Conservation (phyloP, 768 basidiomycete genomes). For the Serpula lacrymans region DNA sequence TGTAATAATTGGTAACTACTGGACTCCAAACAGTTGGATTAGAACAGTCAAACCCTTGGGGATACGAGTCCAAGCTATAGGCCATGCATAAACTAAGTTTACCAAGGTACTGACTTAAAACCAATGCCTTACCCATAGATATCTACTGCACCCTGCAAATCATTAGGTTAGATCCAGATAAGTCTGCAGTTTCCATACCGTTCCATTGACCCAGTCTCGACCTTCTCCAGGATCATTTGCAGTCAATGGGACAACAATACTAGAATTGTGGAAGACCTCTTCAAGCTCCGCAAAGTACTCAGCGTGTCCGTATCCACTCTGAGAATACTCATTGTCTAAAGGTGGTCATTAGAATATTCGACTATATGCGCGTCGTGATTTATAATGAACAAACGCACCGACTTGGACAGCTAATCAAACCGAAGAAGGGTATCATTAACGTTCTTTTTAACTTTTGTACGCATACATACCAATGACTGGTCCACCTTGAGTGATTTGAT, state of each 20-base stretch:
- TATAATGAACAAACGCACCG: conserved; percentile 36
- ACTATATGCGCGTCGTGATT: too few species aligned
- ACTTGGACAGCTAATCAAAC: conserved; percentile 47
- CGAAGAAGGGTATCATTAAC: neutral
- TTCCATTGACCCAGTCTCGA: conserved; percentile 67
- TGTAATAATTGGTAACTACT: conserved; percentile 60
- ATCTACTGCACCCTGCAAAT: conserved; percentile 62
- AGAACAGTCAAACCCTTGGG: conserved; percentile 80
- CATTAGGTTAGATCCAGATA: too few species aligned
- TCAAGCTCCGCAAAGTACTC: conserved; percentile 67
- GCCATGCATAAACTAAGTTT: conserved; percentile 2
- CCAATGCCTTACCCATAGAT: conserved; percentile 57
- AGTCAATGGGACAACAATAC: conserved; percentile 67
- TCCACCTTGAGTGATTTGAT: conserved; percentile 71
- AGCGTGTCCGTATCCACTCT: conserved; percentile 38
- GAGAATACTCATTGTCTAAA: conserved; percentile 73
- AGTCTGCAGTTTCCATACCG: too few species aligned
- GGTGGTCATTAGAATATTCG: conserved; percentile 18
- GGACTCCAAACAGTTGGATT: conserved; percentile 63
- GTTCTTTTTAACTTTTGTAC: too few species aligned
- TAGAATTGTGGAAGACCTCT: conserved; percentile 47
- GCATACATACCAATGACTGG: conserved; percentile 62
- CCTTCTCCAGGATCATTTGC: conserved; percentile 66
- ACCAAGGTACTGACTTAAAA: conserved; percentile 7
- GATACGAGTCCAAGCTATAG: conserved; percentile 61